phyloP scores from a whole-genome alignment of 148 eudicot species.

The Nepenthes mirabilis region DNA sequence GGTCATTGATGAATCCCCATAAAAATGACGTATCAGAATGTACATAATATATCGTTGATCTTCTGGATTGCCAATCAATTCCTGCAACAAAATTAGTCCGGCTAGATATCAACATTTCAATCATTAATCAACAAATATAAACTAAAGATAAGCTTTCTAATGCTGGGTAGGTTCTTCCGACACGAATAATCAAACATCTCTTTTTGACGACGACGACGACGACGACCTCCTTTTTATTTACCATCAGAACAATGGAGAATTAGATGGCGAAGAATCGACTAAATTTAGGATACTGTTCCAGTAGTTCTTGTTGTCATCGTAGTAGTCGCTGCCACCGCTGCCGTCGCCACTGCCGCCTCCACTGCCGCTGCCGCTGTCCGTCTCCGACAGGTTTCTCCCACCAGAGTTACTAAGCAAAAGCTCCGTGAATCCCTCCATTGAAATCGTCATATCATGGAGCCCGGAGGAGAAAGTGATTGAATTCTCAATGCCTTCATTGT shows the following conservation, averaged over 20 bases:
- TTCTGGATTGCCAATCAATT: too few species aligned
- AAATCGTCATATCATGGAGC: conserved; percentile 13
- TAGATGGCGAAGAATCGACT: conserved; percentile 65
- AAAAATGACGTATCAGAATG: too few species aligned
- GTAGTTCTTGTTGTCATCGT: conserved; percentile 68
- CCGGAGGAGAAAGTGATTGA: conserved; percentile 17
- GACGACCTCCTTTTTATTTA: background rate
- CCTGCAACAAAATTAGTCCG: too few species aligned
- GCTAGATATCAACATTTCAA: too few species aligned
- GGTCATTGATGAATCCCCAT: too few species aligned
- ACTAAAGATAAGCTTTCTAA: too few species aligned
- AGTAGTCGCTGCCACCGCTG: conserved; percentile 17
- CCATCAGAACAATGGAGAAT: conserved; percentile 49
- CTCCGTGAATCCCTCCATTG: conserved; percentile 53
- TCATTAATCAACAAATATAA: too few species aligned
- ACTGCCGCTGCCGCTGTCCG: conserved; percentile 4
- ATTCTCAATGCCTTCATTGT: conserved; percentile 16
- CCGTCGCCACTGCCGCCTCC: conserved; percentile 7
- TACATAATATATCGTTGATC: too few species aligned
- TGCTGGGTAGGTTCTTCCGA: too few species aligned
- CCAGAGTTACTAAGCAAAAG: conserved; percentile 35
- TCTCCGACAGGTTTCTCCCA: conserved; percentile 13
- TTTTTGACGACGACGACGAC: background rate
- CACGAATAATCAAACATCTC: background rate
- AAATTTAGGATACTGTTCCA: conserved; percentile 84